These are phyloP conservation scores for Oemleria cerasiformis DNA, from an alignment of 306 rosid species.

Conservation along the genomic window DNA sequence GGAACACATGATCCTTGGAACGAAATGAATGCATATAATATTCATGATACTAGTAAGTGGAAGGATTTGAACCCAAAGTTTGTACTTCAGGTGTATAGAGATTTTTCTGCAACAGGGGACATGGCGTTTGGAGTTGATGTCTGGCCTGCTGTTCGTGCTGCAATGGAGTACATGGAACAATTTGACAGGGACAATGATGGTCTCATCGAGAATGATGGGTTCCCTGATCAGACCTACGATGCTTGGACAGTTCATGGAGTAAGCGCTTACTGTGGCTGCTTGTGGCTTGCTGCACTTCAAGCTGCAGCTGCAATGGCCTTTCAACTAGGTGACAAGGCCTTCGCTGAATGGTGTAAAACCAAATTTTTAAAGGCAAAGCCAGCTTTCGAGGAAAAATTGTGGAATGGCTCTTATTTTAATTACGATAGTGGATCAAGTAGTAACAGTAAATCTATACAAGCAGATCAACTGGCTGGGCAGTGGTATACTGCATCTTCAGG, in stretches of 20 bases:
- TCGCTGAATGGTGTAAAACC: slow-evolving; percentile 87
- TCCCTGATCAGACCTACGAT: slow-evolving; percentile 98
- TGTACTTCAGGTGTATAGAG: slow-evolving; percentile 91
- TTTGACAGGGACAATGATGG: slow-evolving; percentile 89
- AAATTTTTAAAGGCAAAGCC: slow-evolving; percentile 84
- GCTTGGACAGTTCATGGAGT: slow-evolving; percentile 99
- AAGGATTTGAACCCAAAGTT: slow-evolving; percentile 96
- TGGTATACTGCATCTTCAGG: slow-evolving; percentile 98
- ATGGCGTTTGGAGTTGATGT: slow-evolving; percentile 95
- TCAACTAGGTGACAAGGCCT: slow-evolving; percentile 67
- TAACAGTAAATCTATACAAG: slow-evolving; percentile 92
- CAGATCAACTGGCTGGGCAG: slow-evolving; percentile 98
- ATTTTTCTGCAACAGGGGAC: slow-evolving; percentile 87
- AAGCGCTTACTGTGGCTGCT: slow-evolving; percentile 92
- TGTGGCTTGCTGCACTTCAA: slow-evolving; percentile 98
- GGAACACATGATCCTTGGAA: slow-evolving; percentile 98
- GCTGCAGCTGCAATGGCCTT: slow-evolving; percentile 98
- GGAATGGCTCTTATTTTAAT: slow-evolving; percentile 98
- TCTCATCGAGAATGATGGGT: slow-evolving; percentile 90
- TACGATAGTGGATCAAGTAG: slow-evolving; percentile 90
- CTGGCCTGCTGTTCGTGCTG: slow-evolving; percentile 97
- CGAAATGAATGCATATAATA: slow-evolving; percentile 96
- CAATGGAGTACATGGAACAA: slow-evolving; percentile 92
- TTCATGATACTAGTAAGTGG: slow-evolving; percentile 96
- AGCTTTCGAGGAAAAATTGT: slow-evolving; percentile 72